These are phyloP conservation scores for Glebionis coronaria DNA, from an alignment of 129 eudicot species.

Conservation along the genomic window DNA sequence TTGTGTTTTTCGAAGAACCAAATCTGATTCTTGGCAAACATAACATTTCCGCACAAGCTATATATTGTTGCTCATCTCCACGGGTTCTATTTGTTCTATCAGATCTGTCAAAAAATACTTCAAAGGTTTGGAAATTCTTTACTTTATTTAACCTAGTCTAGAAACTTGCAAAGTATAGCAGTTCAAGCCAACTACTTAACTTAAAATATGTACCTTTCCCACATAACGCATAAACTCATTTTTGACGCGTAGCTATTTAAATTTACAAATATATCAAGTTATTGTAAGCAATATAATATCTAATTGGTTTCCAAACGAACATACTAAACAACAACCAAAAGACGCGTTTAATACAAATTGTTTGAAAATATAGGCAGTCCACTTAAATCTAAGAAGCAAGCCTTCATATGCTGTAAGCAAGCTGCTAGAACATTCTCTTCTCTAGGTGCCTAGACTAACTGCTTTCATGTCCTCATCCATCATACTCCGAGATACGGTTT, in stretches of 20 bases:
- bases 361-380: slow-evolving; percentile 7
- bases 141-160: slow-evolving; percentile 73
- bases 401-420: slow-evolving; percentile 83
- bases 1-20: slow-evolving; percentile 81
- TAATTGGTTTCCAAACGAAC: neutral
- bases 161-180: slow-evolving; percentile 35
- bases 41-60: slow-evolving; percentile 73
- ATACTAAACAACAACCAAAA: slow-evolving; percentile 2
- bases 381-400: slow-evolving; percentile 83
- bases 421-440: slow-evolving; percentile 67
- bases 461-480: too few relatives aligned
- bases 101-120: slow-evolving; percentile 74
- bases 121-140: slow-evolving; percentile 77
- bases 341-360: neutral
- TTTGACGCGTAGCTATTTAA: neutral
- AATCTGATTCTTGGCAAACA: slow-evolving; percentile 66
- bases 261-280: neutral
- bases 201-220: neutral
- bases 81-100: slow-evolving; percentile 63
- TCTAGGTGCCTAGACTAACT: slow-evolving; percentile 72
- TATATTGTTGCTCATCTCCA: slow-evolving; percentile 40
- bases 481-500: slow-evolving; percentile 84
- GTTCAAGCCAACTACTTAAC: slow-evolving; percentile 7
- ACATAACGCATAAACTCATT: slow-evolving; percentile 13
- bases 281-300: neutral